These are phyloP conservation scores for Metschnikowia rubicola DNA, from an alignment of 805 yeast genomes.

Conservation along the genomic window DNA sequence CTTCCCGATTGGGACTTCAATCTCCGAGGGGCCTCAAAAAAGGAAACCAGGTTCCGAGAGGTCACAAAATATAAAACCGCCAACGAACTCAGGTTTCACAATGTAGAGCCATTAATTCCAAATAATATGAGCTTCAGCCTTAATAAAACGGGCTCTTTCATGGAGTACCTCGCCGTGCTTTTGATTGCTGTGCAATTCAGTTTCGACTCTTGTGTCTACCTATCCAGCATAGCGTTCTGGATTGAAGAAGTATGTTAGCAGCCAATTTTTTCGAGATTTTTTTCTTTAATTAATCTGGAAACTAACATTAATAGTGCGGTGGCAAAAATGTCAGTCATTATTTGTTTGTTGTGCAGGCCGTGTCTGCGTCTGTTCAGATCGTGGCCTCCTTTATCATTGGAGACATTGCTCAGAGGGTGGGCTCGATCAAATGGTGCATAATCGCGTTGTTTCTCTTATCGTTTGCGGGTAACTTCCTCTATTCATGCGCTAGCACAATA, in stretches of 20 bases:
- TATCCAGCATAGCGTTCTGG: not conserved
- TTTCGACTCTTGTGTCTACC: not conserved
- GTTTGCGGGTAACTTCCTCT: not conserved
- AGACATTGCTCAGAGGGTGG: not conserved
- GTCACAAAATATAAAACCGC: not conserved
- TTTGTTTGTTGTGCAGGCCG: not conserved
- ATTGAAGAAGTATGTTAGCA: not conserved
- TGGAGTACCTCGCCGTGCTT: not conserved
- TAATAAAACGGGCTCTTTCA: not conserved
- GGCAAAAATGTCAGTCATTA: not conserved
- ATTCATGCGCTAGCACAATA: not conserved
- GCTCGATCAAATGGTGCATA: not conserved
- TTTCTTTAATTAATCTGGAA: not conserved
- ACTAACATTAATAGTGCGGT: not conserved
- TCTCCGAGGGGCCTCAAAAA: not conserved
- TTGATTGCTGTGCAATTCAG: not conserved
- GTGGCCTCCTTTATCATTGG: not conserved
- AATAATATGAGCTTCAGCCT: not conserved
- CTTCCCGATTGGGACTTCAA: not conserved
- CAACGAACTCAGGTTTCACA: not conserved
- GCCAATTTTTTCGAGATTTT: too few species aligned
- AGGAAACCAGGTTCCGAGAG: not conserved
- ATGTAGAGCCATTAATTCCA: not conserved
- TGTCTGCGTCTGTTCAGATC: not conserved
- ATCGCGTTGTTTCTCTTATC: not conserved